These are phyloP conservation scores for Tinospora cordifolia DNA, from an alignment of 164 flowering plant species.

Conservation along the genomic window DNA sequence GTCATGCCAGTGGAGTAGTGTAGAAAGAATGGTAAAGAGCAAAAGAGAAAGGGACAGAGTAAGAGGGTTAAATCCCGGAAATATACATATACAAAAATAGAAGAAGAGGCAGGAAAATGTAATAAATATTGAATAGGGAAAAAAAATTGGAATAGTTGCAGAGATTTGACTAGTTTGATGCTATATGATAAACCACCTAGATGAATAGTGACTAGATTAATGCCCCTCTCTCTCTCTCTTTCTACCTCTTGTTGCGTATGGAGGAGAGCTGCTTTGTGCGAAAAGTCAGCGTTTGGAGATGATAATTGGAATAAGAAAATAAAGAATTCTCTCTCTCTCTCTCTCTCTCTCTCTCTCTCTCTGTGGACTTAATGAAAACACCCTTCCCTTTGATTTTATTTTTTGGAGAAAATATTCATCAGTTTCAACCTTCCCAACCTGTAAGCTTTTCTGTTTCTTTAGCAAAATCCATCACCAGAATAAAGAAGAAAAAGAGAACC, in stretches of 20 bases:
- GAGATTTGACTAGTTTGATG: background rate
- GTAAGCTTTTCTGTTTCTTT: slow-evolving; percentile 7
- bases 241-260: slow-evolving; percentile 24
- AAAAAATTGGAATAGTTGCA: background rate
- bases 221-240: slow-evolving; percentile 21
- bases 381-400: slow-evolving; percentile 12
- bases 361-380: background rate
- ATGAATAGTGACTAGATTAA: slow-evolving; percentile 16
- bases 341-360: slow-evolving; percentile 18
- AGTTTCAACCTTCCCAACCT: slow-evolving; percentile 13
- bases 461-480: slow-evolving; percentile 10
- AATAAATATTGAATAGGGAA: background rate
- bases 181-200: slow-evolving; percentile 9
- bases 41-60: background rate
- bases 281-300: slow-evolving; percentile 59
- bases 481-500: background rate
- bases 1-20: background rate
- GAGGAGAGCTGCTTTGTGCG: slow-evolving; percentile 26
- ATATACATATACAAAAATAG: too few relatives aligned
- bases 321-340: slow-evolving; percentile 23
- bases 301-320: slow-evolving; percentile 11
- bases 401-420: slow-evolving; percentile 5
- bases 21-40: background rate
- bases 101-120: background rate
- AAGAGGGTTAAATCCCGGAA: background rate